These are phyloP conservation scores for Manihot esculenta DNA, from an alignment of 441 rosid genomes.

Conservation along the genomic window DNA sequence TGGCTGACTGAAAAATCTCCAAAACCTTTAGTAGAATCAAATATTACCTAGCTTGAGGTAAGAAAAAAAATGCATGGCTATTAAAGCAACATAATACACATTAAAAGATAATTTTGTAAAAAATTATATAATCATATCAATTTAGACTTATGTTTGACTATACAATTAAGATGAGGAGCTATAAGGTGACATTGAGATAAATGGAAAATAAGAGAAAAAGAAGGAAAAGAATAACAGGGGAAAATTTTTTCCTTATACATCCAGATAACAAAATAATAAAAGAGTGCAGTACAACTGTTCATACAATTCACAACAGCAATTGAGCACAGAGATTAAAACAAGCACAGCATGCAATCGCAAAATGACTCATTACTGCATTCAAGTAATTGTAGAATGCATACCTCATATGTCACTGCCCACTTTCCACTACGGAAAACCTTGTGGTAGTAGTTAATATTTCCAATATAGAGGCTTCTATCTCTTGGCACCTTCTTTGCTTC, in stretches of 20 bases:
- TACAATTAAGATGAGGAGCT: not conserved
- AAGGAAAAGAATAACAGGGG: not conserved
- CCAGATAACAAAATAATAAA: not conserved
- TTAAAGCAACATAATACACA: not conserved
- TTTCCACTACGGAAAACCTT: constrained; percentile 80
- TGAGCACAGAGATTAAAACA: not conserved
- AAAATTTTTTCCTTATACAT: not conserved
- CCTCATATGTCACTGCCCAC: constrained; percentile 95
- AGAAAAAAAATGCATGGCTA: too few species aligned
- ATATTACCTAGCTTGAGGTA: too few species aligned
- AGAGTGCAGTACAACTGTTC: not conserved
- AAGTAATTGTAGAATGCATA: constrained; percentile 23
- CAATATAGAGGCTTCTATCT: constrained; percentile 64
- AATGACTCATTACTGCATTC: constrained; percentile 3
- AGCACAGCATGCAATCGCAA: not conserved
- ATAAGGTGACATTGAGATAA: not conserved
- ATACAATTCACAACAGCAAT: not conserved
- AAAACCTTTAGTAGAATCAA: too few species aligned
- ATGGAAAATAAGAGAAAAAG: not conserved
- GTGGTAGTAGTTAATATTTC: constrained; percentile 80
- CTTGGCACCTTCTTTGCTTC: constrained; percentile 56
- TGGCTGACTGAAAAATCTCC: too few species aligned
- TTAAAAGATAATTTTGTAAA: not conserved
- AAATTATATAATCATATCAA: not conserved
- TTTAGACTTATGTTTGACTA: not conserved